These are phyloP conservation scores for Picea glauca DNA, from an alignment of 75 land plant genomes.

Conservation along the genomic window DNA sequence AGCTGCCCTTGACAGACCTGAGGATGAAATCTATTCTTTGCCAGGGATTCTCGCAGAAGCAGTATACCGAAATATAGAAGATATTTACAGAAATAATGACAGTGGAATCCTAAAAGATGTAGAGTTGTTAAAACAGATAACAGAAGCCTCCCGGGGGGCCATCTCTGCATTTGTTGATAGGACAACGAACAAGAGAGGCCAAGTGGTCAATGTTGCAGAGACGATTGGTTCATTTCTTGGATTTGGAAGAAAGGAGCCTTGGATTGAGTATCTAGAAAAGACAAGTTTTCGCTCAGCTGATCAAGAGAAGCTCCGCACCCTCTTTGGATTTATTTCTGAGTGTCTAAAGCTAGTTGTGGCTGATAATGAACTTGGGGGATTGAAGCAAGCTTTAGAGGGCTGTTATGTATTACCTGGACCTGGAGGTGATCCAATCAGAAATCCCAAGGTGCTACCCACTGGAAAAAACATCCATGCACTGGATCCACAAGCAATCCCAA, in stretches of 20 bases:
- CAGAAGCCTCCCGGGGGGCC: slow-evolving; percentile 86
- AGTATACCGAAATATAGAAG: slow-evolving; percentile 85
- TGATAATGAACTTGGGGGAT: slow-evolving; percentile 87
- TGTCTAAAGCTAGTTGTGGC: slow-evolving; percentile 95
- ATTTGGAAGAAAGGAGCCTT: slow-evolving; percentile 80
- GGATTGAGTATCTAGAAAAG: slow-evolving; percentile 77
- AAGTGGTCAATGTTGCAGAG: slow-evolving; percentile 84
- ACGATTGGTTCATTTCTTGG: slow-evolving; percentile 72
- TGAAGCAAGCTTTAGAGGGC: slow-evolving; percentile 94
- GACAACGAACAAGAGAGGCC: slow-evolving; percentile 79
- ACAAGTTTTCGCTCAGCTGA: slow-evolving; percentile 76
- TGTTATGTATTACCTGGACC: slow-evolving; percentile 97
- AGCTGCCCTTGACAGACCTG: slow-evolving; percentile 91
- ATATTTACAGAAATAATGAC: slow-evolving; percentile 86
- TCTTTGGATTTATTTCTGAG: slow-evolving; percentile 75
- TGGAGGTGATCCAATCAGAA: slow-evolving; percentile 98
- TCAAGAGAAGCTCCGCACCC: slow-evolving; percentile 59
- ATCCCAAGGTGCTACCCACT: slow-evolving; percentile 97
- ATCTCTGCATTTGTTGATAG: slow-evolving; percentile 74
- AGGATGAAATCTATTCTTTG: slow-evolving; percentile 76
- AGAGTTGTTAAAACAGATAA: slow-evolving; percentile 75
- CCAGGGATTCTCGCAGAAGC: slow-evolving; percentile 87
- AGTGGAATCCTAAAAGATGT: slow-evolving; percentile 91
- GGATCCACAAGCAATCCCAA: slow-evolving; percentile 98
- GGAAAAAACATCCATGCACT: slow-evolving; percentile 99